These are phyloP conservation scores for Plasmodium reichenowi DNA, from an alignment of 169 alveolate genomes.

Conservation along the genomic window DNA sequence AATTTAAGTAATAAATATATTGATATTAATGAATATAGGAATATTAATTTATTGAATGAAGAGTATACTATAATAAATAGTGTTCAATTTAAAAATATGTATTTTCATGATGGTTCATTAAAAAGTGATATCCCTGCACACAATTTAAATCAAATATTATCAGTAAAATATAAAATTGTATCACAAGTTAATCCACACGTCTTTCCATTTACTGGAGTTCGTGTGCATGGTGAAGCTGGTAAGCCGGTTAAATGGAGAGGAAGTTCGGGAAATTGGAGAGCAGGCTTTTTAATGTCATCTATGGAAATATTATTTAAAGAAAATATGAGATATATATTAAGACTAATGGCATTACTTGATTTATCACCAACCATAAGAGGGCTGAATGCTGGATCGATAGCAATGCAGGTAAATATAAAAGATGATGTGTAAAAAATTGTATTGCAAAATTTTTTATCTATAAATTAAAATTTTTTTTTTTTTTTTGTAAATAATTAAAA, in stretches of 20 bases:
- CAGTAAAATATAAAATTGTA: conserved; percentile 77
- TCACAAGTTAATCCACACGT: conserved; percentile 82
- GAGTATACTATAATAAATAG: conserved; percentile 69
- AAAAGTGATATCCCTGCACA: conserved; percentile 80
- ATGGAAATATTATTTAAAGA: conserved; percentile 81
- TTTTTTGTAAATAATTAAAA: no score
- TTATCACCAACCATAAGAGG: conserved; percentile 83
- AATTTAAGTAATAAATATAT: conserved; percentile 13
- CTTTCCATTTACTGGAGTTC: conserved; percentile 80
- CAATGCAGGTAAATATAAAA: conserved; percentile 76
- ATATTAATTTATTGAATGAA: conserved; percentile 45
- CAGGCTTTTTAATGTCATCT: conserved; percentile 80
- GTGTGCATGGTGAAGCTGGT: conserved; percentile 84
- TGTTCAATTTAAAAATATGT: conserved; percentile 75
- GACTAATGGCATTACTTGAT: conserved; percentile 82
- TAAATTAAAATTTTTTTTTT: background rate
- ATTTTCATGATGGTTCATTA: conserved; percentile 82
- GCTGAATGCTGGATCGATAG: conserved; percentile 80
- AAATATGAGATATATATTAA: conserved; percentile 74
- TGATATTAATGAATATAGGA: conserved; percentile 30
- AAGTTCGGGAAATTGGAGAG: conserved; percentile 78
- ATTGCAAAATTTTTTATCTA: background rate
- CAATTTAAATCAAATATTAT: conserved; percentile 72
- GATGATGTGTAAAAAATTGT: background rate
- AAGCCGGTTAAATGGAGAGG: conserved; percentile 83